Evolutionary conservation across 192 early-diverging fungal genomes (phyloP).

Genomic region (Podila verticillata): DNA sequence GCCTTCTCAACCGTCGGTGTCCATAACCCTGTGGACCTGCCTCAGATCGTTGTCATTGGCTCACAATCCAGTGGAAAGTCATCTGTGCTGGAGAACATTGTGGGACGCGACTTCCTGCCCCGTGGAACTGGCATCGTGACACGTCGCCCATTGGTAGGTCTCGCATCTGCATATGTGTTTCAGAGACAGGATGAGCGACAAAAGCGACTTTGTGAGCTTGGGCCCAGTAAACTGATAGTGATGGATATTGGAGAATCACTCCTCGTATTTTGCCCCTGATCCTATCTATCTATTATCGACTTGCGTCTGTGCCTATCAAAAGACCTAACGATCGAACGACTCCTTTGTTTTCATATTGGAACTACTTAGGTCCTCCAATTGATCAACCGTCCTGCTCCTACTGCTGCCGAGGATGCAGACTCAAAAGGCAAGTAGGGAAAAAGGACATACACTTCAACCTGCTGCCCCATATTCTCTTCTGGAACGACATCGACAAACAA

Average conservation of each 20-base stretch:
- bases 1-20: slow-evolving; percentile 91
- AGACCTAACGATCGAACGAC: no score
- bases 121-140: slow-evolving; percentile 98
- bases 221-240: no score
- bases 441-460: background rate
- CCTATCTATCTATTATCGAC: background rate
- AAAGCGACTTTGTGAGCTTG: background rate
- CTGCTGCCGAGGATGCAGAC: slow-evolving; percentile 60
- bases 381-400: slow-evolving; percentile 86
- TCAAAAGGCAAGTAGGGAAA: slow-evolving; percentile 19
- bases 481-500: background rate
- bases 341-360: background rate
- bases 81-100: slow-evolving; percentile 99
- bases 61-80: slow-evolving; percentile 93
- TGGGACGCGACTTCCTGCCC: slow-evolving; percentile 98
- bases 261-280: no score
- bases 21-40: slow-evolving; percentile 89
- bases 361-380: slow-evolving; percentile 85
- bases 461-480: background rate
- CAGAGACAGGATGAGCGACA: background rate
- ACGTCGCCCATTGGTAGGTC: slow-evolving; percentile 86
- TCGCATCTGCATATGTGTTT: background rate
- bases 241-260: no score
- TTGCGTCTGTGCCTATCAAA: background rate
- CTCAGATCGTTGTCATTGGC: slow-evolving; percentile 89